Conservation (phyloP, 2,329 filamentous ascomycete species). For the Fusarium sp. region DNA sequence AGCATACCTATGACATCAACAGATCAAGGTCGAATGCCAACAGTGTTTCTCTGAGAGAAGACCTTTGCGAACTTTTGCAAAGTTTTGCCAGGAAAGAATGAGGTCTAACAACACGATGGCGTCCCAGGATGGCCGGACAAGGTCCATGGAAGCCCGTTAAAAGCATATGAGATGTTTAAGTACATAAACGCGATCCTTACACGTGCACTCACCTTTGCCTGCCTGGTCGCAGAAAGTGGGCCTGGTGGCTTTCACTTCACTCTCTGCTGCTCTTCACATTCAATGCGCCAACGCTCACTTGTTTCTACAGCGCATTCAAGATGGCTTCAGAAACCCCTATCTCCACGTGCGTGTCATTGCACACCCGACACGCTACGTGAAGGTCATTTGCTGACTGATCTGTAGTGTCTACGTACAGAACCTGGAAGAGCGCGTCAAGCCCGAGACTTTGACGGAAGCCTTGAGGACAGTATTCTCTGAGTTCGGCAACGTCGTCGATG, state of each 20-base stretch:
- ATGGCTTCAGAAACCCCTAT: slow-evolving; percentile 62
- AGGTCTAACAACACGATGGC: neutral
- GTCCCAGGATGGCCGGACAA: neutral
- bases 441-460: slow-evolving; percentile 78
- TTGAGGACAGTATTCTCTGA: slow-evolving; percentile 85
- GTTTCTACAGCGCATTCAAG: neutral
- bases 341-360: slow-evolving; percentile 81
- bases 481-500: slow-evolving; percentile 86
- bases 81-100: neutral
- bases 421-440: slow-evolving; percentile 91
- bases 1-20: neutral
- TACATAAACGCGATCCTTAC: neutral
- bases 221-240: neutral
- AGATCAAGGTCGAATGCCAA: neutral
- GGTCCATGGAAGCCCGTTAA: neutral
- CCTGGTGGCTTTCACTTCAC: neutral
- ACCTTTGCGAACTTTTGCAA: neutral
- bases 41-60: neutral
- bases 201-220: neutral
- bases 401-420: slow-evolving; percentile 79
- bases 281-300: neutral
- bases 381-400: slow-evolving; percentile 50
- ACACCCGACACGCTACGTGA: slow-evolving; percentile 69
- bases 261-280: neutral
- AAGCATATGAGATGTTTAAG: neutral